These are phyloP conservation scores for Posidonia oceanica DNA, from an alignment of 116 monocot species.

Conservation along the genomic window DNA sequence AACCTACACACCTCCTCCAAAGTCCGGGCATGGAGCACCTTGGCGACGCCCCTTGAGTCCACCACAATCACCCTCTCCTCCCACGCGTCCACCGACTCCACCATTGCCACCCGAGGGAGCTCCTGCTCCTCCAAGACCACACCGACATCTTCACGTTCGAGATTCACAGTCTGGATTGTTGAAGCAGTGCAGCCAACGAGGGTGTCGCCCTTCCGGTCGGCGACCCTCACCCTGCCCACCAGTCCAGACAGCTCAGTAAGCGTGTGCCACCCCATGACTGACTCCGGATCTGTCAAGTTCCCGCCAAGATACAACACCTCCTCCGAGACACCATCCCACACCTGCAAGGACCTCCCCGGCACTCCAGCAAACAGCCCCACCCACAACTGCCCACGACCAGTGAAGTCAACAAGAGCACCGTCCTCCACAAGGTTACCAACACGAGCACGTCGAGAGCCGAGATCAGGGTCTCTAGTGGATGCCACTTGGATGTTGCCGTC, in stretches of 20 bases:
- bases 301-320: slow-evolving; percentile 41
- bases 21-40: slow-evolving; percentile 14
- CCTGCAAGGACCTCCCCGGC: slow-evolving; percentile 56
- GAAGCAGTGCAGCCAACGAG: slow-evolving; percentile 13
- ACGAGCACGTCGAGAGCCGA: slow-evolving; percentile 15
- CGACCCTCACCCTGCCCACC: slow-evolving; percentile 35
- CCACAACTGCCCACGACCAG: slow-evolving; percentile 32
- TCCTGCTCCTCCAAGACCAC: slow-evolving; percentile 8
- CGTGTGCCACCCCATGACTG: slow-evolving; percentile 58
- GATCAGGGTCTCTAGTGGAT: slow-evolving; percentile 1
- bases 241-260: slow-evolving; percentile 29
- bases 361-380: slow-evolving; percentile 80
- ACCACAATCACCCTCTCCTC: slow-evolving; percentile 42
- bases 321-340: slow-evolving; percentile 57
- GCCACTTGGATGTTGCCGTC: slow-evolving; percentile 62
- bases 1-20: slow-evolving; percentile 46
- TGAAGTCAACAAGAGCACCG: slow-evolving; percentile 60
- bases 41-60: slow-evolving; percentile 29
- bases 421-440: slow-evolving; percentile 47
- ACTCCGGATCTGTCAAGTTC: slow-evolving; percentile 37
- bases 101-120: slow-evolving; percentile 7
- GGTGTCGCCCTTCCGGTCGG: background rate
- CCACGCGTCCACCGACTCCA: slow-evolving; percentile 33
- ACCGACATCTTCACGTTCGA: slow-evolving; percentile 17
- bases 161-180: slow-evolving; percentile 23